Evolutionary conservation across 139 green algal genomes (phyloP), one percentile per base, ranked within the genome.

Genomic region (Trebouxia sp.): DNA sequence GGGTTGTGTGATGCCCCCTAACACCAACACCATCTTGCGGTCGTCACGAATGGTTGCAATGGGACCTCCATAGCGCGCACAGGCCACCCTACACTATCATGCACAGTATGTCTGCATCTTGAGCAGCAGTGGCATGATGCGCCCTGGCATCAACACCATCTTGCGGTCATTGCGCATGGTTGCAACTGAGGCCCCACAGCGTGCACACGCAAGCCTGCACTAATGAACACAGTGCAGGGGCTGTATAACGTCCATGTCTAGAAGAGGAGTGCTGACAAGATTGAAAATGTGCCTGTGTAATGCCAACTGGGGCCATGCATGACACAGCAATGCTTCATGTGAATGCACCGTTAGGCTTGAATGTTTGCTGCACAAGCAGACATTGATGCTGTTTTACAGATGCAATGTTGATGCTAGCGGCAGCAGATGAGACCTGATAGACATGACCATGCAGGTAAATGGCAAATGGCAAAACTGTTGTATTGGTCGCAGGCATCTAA

Each of bases 11-110:
- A 35, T 67, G 80, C 55, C 70, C 20, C 72, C 80, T 26, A 55
- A 67, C 81, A 96, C 78, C 12, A 94, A 78, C 45, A 97, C 85
- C 24, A 96, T 86, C 72, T 94, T 92, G 26, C 75, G 75, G 42
- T 97, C 93, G 83, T 98, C 95, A 0, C 94, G 85, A 14, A 96
- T 82, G 22, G 87, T 84, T 0, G 94, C 95, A 20, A 98, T 89
- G 14, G 94, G 94, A 9, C 95, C 95, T 10, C 92, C 95, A 82
- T 88, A 95, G 0, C 82, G 77, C 0, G 88, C 87, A 17, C 56
- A 86, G 26, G 53, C 78, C 70, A 79, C 76, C 47, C 83, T 83
- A 56, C 28, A 75, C 6, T n/a, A 48, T 0, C 53, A 35, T 0
- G 47, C 14, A 11, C 26, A 22, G 8, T 8, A 17, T 80, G 14